Conservation (phyloP, 768 basidiomycete species). For the Trametes punicea region DNA sequence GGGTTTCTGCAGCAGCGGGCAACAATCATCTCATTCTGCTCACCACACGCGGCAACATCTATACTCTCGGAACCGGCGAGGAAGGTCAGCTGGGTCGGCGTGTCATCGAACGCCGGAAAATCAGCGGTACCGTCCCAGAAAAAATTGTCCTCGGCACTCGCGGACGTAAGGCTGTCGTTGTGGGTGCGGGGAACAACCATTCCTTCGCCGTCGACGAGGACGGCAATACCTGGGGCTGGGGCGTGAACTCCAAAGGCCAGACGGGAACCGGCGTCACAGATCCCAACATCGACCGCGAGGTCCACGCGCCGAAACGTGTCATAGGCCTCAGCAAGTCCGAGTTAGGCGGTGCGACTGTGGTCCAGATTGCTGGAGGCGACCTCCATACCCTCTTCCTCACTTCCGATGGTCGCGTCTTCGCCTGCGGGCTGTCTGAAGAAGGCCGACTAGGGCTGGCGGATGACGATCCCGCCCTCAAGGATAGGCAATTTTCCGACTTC, state of each 20-base stretch:
- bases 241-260: constrained; percentile 89
- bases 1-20: constrained; percentile 74
- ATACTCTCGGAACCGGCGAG: constrained; percentile 88
- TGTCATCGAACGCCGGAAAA: constrained; percentile 83
- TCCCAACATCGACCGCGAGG: constrained; percentile 46
- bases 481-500: constrained; percentile 54
- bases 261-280: constrained; percentile 56
- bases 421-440: constrained; percentile 80
- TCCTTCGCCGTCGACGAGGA: constrained; percentile 87
- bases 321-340: constrained; percentile 56
- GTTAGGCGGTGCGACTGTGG: constrained; percentile 51
- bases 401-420: constrained; percentile 77
- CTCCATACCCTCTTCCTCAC: constrained; percentile 92
- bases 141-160: constrained; percentile 73
- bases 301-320: constrained; percentile 65
- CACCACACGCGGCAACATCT: constrained; percentile 83
- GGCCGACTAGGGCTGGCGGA: constrained; percentile 78
- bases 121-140: constrained; percentile 86
- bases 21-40: constrained; percentile 88
- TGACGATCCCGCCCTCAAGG: constrained; percentile 64
- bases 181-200: constrained; percentile 83
- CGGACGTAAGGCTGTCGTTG: constrained; percentile 56
- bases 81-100: constrained; percentile 90
- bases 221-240: constrained; percentile 92
- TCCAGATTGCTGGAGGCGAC: constrained; percentile 78